Conservation (phyloP, 1,139 yeast genomes). For the Yamadazyma buinensis region DNA sequence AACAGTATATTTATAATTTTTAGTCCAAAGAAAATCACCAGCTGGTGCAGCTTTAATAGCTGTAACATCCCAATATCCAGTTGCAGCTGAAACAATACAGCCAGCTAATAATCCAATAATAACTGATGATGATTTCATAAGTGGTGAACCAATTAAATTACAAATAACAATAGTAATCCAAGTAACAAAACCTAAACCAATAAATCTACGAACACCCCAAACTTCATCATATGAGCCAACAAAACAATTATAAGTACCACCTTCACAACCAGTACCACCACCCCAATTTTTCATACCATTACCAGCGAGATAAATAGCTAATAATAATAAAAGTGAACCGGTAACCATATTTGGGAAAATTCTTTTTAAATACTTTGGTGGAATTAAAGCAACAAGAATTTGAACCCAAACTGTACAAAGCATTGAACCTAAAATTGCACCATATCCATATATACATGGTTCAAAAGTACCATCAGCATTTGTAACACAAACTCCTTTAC, state of each 20-base stretch:
- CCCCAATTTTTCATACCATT: slow-evolving; percentile 81
- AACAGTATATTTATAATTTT: slow-evolving; percentile 68
- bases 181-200: slow-evolving; percentile 84
- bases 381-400: slow-evolving; percentile 67
- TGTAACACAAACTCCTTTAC: slow-evolving; percentile 61
- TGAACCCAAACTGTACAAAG: slow-evolving; percentile 72
- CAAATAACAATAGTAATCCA: slow-evolving; percentile 66
- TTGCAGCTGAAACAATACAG: slow-evolving; percentile 87
- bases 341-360: slow-evolving; percentile 87
- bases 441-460: slow-evolving; percentile 88
- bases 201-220: slow-evolving; percentile 83
- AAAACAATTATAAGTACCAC: slow-evolving; percentile 14
- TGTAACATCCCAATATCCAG: slow-evolving; percentile 67
- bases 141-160: slow-evolving; percentile 91
- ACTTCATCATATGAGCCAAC: slow-evolving; percentile 30
- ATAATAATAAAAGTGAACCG: slow-evolving; percentile 83
- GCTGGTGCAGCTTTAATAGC: slow-evolving; percentile 71
- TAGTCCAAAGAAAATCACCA: slow-evolving; percentile 82
- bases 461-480: slow-evolving; percentile 56
- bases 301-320: slow-evolving; percentile 65
- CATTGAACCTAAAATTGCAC: slow-evolving; percentile 80
- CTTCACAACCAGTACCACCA: slow-evolving; percentile 78
- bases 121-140: slow-evolving; percentile 90
- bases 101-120: slow-evolving; percentile 80
- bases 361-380: slow-evolving; percentile 64